Conservation (phyloP, 2,329 filamentous ascomycete species). For the Lasiodiplodia gonubiensis region DNA sequence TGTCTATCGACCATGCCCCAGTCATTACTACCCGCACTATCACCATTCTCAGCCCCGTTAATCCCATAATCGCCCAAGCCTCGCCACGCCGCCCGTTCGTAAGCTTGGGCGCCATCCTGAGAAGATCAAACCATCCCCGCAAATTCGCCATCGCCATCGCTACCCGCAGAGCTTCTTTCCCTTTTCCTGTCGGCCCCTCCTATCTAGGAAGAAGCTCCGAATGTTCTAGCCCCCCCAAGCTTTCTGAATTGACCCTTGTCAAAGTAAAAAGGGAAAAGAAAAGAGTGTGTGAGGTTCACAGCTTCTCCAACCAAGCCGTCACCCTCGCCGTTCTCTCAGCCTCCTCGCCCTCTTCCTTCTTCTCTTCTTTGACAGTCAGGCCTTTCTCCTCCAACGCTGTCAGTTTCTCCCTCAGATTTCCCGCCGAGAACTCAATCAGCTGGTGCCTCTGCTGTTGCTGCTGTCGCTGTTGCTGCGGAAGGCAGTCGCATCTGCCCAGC, state of each 20-base stretch:
- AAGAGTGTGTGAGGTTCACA: neutral
- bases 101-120: neutral
- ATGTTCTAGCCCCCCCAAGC: neutral
- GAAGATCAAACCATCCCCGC: neutral
- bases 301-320: neutral
- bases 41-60: neutral
- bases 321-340: neutral
- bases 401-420: neutral
- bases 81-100: neutral
- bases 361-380: neutral
- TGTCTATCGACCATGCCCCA: neutral
- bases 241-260: neutral
- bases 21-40: neutral
- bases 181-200: neutral
- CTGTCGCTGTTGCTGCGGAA: neutral
- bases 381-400: neutral
- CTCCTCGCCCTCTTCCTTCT: neutral
- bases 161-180: neutral
- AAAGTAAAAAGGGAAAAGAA: neutral
- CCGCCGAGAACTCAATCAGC: constrained; percentile 3
- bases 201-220: neutral
- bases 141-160: too few species aligned
- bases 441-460: neutral
- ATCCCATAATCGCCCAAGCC: neutral
- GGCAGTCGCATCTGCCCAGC: neutral